Base-by-base conservation (phyloP, 2,329 filamentous ascomycete species). In the Colletotrichum graminicola region DNA sequence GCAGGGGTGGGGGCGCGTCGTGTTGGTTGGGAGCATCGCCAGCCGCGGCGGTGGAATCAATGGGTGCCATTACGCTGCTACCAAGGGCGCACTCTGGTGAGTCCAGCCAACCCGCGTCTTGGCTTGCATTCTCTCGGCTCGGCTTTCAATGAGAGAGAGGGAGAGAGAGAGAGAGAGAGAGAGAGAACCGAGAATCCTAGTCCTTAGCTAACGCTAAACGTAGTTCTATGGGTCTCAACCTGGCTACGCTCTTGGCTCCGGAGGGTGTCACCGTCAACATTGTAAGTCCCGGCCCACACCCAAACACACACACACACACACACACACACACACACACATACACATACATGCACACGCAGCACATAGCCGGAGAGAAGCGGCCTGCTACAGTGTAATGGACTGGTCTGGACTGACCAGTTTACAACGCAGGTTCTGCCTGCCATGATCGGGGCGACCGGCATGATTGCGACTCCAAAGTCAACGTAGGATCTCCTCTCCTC, bases 361-460 rank as follows among this genome's bases (percentile, higher is more conserved):
- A 6, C 34, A 18, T 21, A 16, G 54, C n/a, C 14, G 6, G 11
- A n/a, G 14, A 29, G 23, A 23, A n/a, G n/a, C n/a, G n/a, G n/a
- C n/a, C n/a, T n/a, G n/a, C n/a, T n/a, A n/a, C n/a, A n/a, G n/a
- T n/a, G n/a, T 29, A 47, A n/a, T 23, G 45, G 45, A 23, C 34
- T 29, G n/a, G n/a, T n/a, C 16, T 18, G 26, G 45, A 12, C 45
- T 47, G 21, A 47, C 45, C 21, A 3, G 8, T n/a, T 12, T 10
- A 10, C 47, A n/a, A 43, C 56, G 45, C 70, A 80, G 79, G 76
- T 81, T 2, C 71, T 77, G 3, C 79, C 79, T 1, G 79, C 79
- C n/a, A 79, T 81, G 78, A 81, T 81, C 51, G 79, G 78, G 0
- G 75, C 76, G 2, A 81, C 79, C 11, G 79, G 78, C 47, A 80